These are phyloP conservation scores for Viridothelium virens DNA, from an alignment of 495 filamentous ascomycete species.

Conservation along the genomic window DNA sequence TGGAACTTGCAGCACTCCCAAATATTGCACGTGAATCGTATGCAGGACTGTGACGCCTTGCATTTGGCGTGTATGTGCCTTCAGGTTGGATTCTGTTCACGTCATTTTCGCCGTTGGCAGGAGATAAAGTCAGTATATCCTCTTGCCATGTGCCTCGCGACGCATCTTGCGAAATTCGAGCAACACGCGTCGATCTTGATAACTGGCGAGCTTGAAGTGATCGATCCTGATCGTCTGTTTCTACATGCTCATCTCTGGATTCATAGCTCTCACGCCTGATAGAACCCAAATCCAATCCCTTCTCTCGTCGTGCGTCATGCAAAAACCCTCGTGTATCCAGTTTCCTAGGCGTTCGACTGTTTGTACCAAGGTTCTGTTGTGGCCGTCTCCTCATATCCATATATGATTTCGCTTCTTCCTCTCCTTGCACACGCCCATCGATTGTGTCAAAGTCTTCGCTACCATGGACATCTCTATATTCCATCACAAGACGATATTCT, in stretches of 20 bases:
- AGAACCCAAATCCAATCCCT: neutral
- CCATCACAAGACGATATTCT: neutral
- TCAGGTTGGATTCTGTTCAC: neutral
- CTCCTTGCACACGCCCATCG: neutral
- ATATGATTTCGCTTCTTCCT: too few relatives aligned
- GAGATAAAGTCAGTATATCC: neutral
- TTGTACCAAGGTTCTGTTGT: too few relatives aligned
- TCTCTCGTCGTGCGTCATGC: neutral
- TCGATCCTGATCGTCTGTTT: too few relatives aligned
- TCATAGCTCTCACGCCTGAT: too few relatives aligned
- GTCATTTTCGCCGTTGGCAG: neutral
- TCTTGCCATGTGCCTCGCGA: too few relatives aligned
- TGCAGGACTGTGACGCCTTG: neutral
- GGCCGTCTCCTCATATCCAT: too few relatives aligned
- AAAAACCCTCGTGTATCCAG: neutral
- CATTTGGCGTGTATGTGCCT: neutral
- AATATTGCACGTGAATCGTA: neutral
- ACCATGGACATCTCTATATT: neutral
- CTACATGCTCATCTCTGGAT: too few relatives aligned
- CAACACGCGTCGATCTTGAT: too few relatives aligned
- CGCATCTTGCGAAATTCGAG: too few relatives aligned
- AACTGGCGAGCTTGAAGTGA: too few relatives aligned
- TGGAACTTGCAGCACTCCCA: too few relatives aligned
- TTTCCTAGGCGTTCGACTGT: too few relatives aligned
- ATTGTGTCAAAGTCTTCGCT: neutral